These are phyloP conservation scores for Pyricularia sp. DNA, from an alignment of 2,329 filamentous ascomycete genomes.

Conservation along the genomic window DNA sequence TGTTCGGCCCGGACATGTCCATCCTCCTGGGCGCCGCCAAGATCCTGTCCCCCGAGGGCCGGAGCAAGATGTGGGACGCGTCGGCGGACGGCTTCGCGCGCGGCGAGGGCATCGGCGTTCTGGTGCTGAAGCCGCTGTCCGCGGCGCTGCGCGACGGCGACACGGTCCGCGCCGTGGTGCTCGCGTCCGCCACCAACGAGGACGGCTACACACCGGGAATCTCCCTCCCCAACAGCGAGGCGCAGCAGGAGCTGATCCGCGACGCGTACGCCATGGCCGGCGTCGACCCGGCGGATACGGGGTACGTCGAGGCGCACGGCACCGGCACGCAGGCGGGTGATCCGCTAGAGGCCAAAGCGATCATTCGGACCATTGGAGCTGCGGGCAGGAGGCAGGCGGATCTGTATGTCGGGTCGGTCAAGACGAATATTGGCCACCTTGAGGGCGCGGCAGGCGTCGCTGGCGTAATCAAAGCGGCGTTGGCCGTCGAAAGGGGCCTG, in stretches of 20 bases:
- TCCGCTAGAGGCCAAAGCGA: constrained; percentile 23
- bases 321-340: constrained; percentile 31
- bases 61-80: constrained; percentile 17
- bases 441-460: constrained; percentile 13
- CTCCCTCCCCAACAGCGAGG: no score
- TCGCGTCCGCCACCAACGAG: constrained; percentile 16
- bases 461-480: constrained; percentile 11
- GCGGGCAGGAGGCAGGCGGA: not conserved
- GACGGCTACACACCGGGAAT: no score
- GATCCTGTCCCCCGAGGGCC: constrained; percentile 13
- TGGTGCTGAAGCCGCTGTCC: constrained; percentile 33
- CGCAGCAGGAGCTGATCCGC: constrained; percentile 21
- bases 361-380: constrained; percentile 15
- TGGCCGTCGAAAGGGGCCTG: constrained; percentile 8
- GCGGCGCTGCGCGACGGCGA: not conserved
- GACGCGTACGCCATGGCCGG: constrained; percentile 27
- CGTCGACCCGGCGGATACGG: constrained; percentile 17
- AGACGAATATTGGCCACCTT: constrained; percentile 14
- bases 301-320: constrained; percentile 4
- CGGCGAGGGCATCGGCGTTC: constrained; percentile 35
- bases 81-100: constrained; percentile 37
- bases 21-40: not conserved
- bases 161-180: not conserved
- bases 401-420: constrained; percentile 12
- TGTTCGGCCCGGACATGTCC: constrained; percentile 10